These are phyloP conservation scores for Phaeotremella fagi DNA, from an alignment of 768 basidiomycete species.

Conservation along the genomic window DNA sequence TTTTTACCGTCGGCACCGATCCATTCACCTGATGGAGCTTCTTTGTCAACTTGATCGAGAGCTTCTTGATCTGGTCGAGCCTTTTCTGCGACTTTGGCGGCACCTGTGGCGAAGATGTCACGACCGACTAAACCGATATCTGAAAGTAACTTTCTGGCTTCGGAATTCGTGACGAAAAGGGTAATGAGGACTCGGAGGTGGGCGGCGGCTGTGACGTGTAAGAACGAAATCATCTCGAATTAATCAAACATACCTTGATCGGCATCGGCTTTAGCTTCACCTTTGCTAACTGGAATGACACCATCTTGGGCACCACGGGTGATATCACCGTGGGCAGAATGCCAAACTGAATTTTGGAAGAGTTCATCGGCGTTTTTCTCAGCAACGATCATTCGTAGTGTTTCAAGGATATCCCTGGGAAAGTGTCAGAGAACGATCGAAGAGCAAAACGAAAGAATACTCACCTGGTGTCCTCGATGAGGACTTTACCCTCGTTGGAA, in stretches of 20 bases:
- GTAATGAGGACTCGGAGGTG: slow-evolving; percentile 83
- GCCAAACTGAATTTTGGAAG: slow-evolving; percentile 85
- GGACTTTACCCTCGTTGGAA: slow-evolving; percentile 68
- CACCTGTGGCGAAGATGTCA: slow-evolving; percentile 72
- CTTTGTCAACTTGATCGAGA: slow-evolving; percentile 63
- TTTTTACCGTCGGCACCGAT: slow-evolving; percentile 52
- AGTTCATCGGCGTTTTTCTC: slow-evolving; percentile 87
- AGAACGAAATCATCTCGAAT: too few relatives aligned
- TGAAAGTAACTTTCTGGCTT: slow-evolving; percentile 76
- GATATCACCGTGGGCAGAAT: slow-evolving; percentile 49
- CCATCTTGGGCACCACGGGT: slow-evolving; percentile 49
- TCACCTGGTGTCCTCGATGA: slow-evolving; percentile 63
- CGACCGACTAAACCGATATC: slow-evolving; percentile 54
- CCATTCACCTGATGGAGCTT: slow-evolving; percentile 66
- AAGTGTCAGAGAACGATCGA: background rate
- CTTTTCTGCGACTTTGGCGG: slow-evolving; percentile 63
- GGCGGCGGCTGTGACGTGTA: slow-evolving; percentile 60
- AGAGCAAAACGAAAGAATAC: background rate
- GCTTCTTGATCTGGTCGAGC: slow-evolving; percentile 64
- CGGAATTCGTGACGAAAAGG: slow-evolving; percentile 83
- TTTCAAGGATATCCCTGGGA: slow-evolving; percentile 65
- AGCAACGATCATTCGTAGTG: slow-evolving; percentile 62
- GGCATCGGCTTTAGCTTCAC: slow-evolving; percentile 58
- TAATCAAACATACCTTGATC: slow-evolving; percentile 55
- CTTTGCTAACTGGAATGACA: slow-evolving; percentile 56